These are phyloP conservation scores for Phanerodontia chrysosporium DNA, from an alignment of 768 basidiomycete genomes.

Conservation along the genomic window DNA sequence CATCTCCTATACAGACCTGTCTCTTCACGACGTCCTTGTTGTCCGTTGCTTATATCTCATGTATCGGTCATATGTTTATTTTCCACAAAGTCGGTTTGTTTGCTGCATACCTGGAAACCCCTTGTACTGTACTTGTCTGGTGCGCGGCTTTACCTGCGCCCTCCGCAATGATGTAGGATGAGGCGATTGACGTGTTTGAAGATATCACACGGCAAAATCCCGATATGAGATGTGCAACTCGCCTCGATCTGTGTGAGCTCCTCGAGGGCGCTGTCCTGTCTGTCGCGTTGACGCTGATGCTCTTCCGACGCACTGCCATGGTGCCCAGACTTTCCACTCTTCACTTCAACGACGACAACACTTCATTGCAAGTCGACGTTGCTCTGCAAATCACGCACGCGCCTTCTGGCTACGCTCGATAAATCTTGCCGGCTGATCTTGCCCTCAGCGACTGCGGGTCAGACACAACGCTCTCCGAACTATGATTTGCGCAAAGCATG, in stretches of 20 bases:
- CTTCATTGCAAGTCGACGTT: no score
- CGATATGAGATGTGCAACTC: no score
- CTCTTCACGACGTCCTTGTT: neutral
- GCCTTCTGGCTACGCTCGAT: no score
- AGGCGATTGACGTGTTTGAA: neutral
- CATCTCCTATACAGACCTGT: neutral
- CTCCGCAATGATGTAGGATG: neutral
- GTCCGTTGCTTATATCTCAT: neutral
- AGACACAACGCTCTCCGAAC: neutral
- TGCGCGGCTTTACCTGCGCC: neutral
- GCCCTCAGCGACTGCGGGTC: neutral
- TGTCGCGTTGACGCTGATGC: neutral
- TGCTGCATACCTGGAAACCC: constrained; percentile 2
- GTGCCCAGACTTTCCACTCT: neutral
- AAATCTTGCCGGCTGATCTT: no score
- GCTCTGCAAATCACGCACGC: no score
- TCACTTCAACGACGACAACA: neutral
- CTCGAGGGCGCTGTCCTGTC: no score
- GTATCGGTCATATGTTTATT: neutral
- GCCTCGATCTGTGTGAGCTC: no score
- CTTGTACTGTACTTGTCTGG: neutral
- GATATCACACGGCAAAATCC: neutral
- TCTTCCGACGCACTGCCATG: neutral
- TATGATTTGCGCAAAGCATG: constrained; percentile 26
- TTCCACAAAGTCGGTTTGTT: neutral